Conservation (phyloP, 768 basidiomycete species). For the Sistotremastrum niveocremeum region DNA sequence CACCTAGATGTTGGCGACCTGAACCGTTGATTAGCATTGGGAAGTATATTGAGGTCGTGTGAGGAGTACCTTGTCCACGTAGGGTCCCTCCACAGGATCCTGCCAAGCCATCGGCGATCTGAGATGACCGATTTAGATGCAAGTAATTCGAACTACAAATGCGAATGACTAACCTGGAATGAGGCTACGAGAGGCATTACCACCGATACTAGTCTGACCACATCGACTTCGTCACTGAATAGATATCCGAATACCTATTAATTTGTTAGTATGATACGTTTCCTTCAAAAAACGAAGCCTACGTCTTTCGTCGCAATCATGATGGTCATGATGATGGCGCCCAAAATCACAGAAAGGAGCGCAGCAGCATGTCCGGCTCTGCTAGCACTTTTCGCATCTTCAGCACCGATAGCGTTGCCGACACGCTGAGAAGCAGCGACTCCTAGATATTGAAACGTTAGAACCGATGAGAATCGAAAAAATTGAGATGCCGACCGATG, state of each 20-base stretch:
- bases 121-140: background rate
- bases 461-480: background rate
- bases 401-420: conserved; percentile 57
- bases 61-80: conserved; percentile 28
- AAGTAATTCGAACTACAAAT: background rate
- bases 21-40: conserved; percentile 2
- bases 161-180: conserved; percentile 27
- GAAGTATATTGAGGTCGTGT: background rate
- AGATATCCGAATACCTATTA: conserved; percentile 48
- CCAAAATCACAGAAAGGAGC: conserved; percentile 46
- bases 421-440: conserved; percentile 62
- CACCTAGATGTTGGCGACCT: conserved; percentile 57
- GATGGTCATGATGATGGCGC: conserved; percentile 41
- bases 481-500: conserved; percentile 26
- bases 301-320: conserved; percentile 48
- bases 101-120: conserved; percentile 39
- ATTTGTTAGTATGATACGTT: background rate
- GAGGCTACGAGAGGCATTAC: conserved; percentile 43
- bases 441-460: conserved; percentile 18
- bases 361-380: conserved; percentile 50
- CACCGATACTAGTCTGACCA: conserved; percentile 32
- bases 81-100: conserved; percentile 37
- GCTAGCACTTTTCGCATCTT: conserved; percentile 37
- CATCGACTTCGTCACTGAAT: conserved; percentile 51
- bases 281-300: conserved; percentile 8